Conservation (phyloP, 805 yeast species). For the Sugiyamaella smithiae region DNA sequence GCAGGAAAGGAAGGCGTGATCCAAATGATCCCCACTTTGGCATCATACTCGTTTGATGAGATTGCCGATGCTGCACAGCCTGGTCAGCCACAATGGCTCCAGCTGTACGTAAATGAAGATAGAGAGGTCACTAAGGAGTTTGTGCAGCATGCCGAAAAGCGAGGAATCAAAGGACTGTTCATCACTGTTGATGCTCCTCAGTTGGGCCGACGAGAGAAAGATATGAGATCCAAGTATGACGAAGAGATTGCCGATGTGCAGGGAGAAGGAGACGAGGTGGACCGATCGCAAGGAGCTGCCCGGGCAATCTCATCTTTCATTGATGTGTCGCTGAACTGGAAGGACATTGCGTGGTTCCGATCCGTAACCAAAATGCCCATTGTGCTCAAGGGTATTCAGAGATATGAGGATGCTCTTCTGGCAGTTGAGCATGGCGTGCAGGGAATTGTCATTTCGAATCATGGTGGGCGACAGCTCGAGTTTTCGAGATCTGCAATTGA, state of each 20-base stretch:
- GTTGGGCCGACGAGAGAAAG: conserved; percentile 88
- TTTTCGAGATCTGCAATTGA: conserved; percentile 72
- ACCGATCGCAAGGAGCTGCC: conserved; percentile 78
- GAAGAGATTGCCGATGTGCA: conserved; percentile 48
- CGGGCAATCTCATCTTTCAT: conserved; percentile 83
- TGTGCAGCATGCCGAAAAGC: conserved; percentile 66
- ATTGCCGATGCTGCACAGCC: conserved; percentile 66
- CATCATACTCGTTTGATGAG: conserved; percentile 86
- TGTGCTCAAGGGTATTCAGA: conserved; percentile 78
- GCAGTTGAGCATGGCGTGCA: conserved; percentile 71
- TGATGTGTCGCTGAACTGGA: conserved; percentile 65
- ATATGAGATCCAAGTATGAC: conserved; percentile 63
- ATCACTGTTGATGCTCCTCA: conserved; percentile 93
- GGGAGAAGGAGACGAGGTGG: conserved; percentile 46
- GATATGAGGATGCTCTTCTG: conserved; percentile 70
- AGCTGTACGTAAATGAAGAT: conserved; percentile 78
- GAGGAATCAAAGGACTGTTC: conserved; percentile 79
- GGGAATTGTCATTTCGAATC: conserved; percentile 83
- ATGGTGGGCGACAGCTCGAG: conserved; percentile 88
- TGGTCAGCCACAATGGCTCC: conserved; percentile 82
- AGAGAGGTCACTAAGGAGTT: conserved; percentile 58
- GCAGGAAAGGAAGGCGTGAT: conserved; percentile 67
- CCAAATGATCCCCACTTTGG: conserved; percentile 92
- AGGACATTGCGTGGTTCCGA: conserved; percentile 57
- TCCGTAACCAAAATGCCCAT: conserved; percentile 61